A percentile compares a stretch with the other conserved stretches of the same genome.
Conservation (phyloP, 495 filamentous ascomycete species). For the Aspergillus affinis region DNA sequence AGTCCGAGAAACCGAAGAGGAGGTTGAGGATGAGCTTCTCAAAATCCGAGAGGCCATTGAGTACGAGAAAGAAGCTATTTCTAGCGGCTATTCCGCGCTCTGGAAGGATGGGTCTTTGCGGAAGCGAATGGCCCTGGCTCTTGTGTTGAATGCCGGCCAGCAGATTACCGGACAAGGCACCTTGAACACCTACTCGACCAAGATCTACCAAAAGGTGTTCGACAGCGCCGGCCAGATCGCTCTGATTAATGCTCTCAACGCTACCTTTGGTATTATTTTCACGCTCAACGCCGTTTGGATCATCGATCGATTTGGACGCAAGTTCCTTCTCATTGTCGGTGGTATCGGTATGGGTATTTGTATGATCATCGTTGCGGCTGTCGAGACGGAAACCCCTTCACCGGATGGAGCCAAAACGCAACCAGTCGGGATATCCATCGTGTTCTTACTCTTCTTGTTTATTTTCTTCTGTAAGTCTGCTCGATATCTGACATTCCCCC, state of each 20-base stretch:
- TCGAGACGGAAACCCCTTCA: conserved; percentile 60
- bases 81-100: conserved; percentile 52
- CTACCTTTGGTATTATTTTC: conserved; percentile 66
- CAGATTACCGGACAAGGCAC: conserved; percentile 62
- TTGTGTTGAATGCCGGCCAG: conserved; percentile 60
- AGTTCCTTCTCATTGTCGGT: conserved; percentile 65
- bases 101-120: conserved; percentile 62
- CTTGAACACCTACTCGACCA: conserved; percentile 62
- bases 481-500: background rate
- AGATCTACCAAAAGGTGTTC: conserved; percentile 66
- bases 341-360: conserved; percentile 69
- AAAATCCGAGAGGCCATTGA: conserved; percentile 59
- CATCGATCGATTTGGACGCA: conserved; percentile 68
- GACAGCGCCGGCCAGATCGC: conserved; percentile 51
- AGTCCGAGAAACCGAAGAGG: conserved; percentile 57
- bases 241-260: conserved; percentile 66
- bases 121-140: conserved; percentile 53
- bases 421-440: conserved; percentile 62
- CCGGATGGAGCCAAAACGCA: conserved; percentile 49
- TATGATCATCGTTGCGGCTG: conserved; percentile 64
- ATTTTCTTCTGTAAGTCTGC: conserved; percentile 59
- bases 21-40: conserved; percentile 58
- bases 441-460: conserved; percentile 63
- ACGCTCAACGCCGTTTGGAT: conserved; percentile 72
- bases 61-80: conserved; percentile 62